Evolutionary conservation across 306 rosid species (phyloP).

Genomic region (Gynostemma pentaphyllum): DNA sequence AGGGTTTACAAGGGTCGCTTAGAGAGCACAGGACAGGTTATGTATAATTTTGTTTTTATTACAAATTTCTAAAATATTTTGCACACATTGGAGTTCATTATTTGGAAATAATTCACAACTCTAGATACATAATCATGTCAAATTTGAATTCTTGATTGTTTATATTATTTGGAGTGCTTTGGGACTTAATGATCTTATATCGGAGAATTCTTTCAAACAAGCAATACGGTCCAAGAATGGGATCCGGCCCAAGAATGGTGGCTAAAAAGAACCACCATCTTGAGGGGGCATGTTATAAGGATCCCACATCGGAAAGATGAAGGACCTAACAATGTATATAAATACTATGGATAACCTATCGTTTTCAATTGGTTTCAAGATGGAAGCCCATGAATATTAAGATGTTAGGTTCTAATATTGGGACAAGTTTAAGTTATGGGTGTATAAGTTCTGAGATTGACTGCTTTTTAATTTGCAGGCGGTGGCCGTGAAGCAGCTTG

Average conservation of each 20-base stretch:
- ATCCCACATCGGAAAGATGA: no score
- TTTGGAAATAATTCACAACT: not conserved
- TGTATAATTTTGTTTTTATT: not conserved
- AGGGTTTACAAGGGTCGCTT: constrained; percentile 89
- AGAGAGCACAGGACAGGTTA: constrained; percentile 88
- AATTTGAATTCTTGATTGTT: not conserved
- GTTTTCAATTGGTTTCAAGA: no score
- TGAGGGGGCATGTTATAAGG: no score
- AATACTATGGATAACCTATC: no score
- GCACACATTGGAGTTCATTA: not conserved
- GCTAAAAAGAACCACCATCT: no score
- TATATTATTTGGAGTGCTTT: not conserved
- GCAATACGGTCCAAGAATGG: no score
- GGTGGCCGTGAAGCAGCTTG: constrained; percentile 85
- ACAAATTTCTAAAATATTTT: not conserved
- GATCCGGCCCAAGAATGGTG: no score
- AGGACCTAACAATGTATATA: no score
- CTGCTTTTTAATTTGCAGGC: constrained; percentile 26
- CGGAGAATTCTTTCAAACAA: no score
- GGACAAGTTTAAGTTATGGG: not conserved
- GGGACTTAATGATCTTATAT: no score
- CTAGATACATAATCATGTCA: not conserved
- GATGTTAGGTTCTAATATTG: no score
- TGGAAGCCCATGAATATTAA: no score
- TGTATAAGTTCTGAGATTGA: constrained; percentile 5